Conservation (phyloP, 805 yeast genomes). For the Sugiyamaella floridensis region DNA sequence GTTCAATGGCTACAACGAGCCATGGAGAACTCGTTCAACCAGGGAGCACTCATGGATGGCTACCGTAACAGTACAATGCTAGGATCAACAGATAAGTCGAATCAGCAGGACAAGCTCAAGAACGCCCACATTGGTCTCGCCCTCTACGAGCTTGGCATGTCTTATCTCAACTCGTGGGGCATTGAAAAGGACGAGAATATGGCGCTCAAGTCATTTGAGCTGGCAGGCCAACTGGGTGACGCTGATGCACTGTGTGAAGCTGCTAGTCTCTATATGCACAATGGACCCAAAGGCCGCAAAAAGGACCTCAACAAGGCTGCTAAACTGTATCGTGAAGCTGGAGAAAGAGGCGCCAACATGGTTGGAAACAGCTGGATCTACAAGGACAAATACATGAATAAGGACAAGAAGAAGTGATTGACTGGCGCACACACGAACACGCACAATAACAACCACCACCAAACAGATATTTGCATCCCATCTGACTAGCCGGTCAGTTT, state of each 20-base stretch:
- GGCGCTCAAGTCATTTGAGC: slow-evolving; percentile 54
- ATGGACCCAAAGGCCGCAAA: slow-evolving; percentile 43
- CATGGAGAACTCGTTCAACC: slow-evolving; percentile 22
- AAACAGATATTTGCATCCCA: not conserved
- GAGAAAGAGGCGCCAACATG: slow-evolving; percentile 50
- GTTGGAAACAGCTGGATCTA: slow-evolving; percentile 72
- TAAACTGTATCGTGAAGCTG: slow-evolving; percentile 62
- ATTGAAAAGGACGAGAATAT: slow-evolving; percentile 43
- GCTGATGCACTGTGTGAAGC: slow-evolving; percentile 62
- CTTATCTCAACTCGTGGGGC: slow-evolving; percentile 54
- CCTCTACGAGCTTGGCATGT: slow-evolving; percentile 55
- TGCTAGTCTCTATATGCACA: slow-evolving; percentile 59
- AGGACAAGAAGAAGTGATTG: slow-evolving; percentile 13
- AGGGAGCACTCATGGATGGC: not conserved
- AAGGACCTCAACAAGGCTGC: slow-evolving; percentile 59
- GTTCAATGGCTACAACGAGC: slow-evolving; percentile 56
- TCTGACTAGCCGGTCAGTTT: not conserved
- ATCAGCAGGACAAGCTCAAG: slow-evolving; percentile 7
- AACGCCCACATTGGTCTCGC: slow-evolving; percentile 32
- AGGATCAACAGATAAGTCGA: not conserved
- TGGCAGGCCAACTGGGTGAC: slow-evolving; percentile 62
- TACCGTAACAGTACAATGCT: not conserved
- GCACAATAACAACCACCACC: too few species aligned
- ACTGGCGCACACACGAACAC: too few species aligned
- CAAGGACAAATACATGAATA: slow-evolving; percentile 53